Conservation (phyloP, 768 basidiomycete genomes). For the Lactifluus echinatus region DNA sequence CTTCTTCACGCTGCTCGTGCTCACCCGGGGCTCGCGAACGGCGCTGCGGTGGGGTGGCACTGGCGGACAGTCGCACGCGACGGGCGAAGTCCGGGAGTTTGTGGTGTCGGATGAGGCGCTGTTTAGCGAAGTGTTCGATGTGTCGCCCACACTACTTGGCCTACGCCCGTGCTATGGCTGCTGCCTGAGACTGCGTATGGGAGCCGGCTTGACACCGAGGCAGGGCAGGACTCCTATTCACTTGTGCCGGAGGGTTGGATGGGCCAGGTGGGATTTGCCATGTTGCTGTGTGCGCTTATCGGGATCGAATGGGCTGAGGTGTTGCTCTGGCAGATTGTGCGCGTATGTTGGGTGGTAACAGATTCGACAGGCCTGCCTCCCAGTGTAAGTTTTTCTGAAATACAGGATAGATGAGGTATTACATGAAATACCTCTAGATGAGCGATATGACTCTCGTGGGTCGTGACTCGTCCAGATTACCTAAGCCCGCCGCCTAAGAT, state of each 20-base stretch:
- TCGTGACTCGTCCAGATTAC: too few relatives aligned
- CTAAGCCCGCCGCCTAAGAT: too few relatives aligned
- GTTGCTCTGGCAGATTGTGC: not conserved
- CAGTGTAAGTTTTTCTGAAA: not conserved
- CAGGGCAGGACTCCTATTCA: not conserved
- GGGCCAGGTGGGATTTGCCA: not conserved
- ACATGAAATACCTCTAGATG: too few relatives aligned
- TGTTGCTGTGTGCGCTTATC: not conserved
- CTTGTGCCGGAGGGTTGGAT: not conserved
- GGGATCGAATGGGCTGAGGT: not conserved
- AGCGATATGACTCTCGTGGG: too few relatives aligned
- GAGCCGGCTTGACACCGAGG: not conserved
- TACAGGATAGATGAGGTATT: not conserved
- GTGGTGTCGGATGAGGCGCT: not conserved
- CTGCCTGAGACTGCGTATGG: not conserved
- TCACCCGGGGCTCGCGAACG: not conserved
- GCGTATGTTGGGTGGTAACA: not conserved
- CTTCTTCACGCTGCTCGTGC: constrained; percentile 35
- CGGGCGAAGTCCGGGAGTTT: not conserved
- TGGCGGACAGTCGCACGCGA: too few relatives aligned
- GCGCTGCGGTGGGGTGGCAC: not conserved
- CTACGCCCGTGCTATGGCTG: not conserved
- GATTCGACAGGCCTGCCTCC: not conserved
- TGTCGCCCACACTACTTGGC: not conserved
- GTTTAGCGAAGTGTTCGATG: not conserved